phyloP scores from a whole-genome alignment of 2,329 filamentous ascomycete genomes.

The Fusarium sp. region DNA sequence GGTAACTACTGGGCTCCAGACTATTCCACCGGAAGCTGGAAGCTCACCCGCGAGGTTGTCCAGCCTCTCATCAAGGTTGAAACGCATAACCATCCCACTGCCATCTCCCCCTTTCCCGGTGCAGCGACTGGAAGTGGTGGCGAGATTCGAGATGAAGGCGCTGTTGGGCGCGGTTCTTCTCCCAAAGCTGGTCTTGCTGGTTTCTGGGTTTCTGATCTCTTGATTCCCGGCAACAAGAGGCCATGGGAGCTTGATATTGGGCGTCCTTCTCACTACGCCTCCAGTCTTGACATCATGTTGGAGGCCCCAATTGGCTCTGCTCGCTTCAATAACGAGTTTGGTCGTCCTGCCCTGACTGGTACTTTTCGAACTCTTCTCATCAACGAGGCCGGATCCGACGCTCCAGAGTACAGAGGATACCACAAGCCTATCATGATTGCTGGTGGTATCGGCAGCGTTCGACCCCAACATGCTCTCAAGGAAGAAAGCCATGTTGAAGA shows the following conservation, averaged over 20 bases:
- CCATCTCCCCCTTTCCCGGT: constrained; percentile 91
- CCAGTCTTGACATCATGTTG: constrained; percentile 95
- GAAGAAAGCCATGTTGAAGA: constrained; percentile 79
- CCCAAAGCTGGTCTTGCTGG: constrained; percentile 93
- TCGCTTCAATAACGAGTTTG: constrained; percentile 98
- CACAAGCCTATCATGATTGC: constrained; percentile 99
- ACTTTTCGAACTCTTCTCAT: constrained; percentile 92
- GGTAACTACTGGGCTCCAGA: constrained; percentile 82
- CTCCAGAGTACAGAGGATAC: constrained; percentile 82
- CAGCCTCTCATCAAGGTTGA: constrained; percentile 95
- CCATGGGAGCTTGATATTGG: constrained; percentile 95
- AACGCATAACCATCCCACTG: constrained; percentile 97
- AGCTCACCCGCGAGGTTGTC: constrained; percentile 82
- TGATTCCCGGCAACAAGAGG: constrained; percentile 82
- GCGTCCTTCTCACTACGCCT: constrained; percentile 90
- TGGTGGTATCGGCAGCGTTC: constrained; percentile 90
- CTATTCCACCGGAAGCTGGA: constrained; percentile 87
- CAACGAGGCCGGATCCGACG: constrained; percentile 56
- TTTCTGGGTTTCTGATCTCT: constrained; percentile 93
- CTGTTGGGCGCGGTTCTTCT: constrained; percentile 89
- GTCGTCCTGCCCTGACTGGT: constrained; percentile 85
- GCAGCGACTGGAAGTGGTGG: constrained; percentile 95
- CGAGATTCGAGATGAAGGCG: constrained; percentile 94
- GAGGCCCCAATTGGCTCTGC: constrained; percentile 96
- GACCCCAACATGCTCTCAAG: constrained; percentile 92